Conservation (phyloP, 352 stramenopile genomes). For the Phytophthora sp. region DNA sequence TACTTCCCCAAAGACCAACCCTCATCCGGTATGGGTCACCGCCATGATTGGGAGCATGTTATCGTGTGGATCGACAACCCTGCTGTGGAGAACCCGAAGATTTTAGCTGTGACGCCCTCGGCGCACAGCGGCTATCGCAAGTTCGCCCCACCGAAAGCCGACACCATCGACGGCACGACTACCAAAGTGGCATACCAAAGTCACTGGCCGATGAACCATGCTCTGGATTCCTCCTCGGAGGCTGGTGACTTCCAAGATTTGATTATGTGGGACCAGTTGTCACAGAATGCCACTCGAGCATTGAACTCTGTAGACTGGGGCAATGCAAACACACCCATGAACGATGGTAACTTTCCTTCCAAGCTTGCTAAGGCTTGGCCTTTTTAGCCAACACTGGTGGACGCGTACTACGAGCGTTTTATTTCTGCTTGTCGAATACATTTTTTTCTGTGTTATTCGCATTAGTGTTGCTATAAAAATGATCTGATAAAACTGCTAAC, state of each 20-base stretch:
- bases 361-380: slow-evolving; percentile 33
- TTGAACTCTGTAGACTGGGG: slow-evolving; percentile 13
- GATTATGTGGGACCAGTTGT: slow-evolving; percentile 15
- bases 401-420: too few relatives aligned
- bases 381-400: slow-evolving; percentile 7
- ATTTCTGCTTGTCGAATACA: too few relatives aligned
- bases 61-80: slow-evolving; percentile 16
- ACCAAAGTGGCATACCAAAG: slow-evolving; percentile 17
- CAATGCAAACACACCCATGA: slow-evolving; percentile 31
- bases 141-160: neutral
- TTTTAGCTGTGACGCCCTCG: slow-evolving; percentile 19
- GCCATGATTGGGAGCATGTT: slow-evolving; percentile 9
- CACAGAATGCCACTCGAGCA: slow-evolving; percentile 9
- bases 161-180: slow-evolving; percentile 4
- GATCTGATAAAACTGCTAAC: too few relatives aligned
- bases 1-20: slow-evolving; percentile 8
- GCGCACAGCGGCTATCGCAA: slow-evolving; percentile 17
- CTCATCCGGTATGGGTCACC: neutral
- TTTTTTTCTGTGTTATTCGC: too few relatives aligned
- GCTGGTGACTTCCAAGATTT: slow-evolving; percentile 21
- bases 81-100: slow-evolving; percentile 10
- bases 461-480: too few relatives aligned
- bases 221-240: slow-evolving; percentile 4
- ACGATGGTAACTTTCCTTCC: slow-evolving; percentile 34
- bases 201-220: slow-evolving; percentile 22